Base-by-base conservation (phyloP, 371 early-diverging fungal genomes). In the Saksenaea vasiformis region DNA sequence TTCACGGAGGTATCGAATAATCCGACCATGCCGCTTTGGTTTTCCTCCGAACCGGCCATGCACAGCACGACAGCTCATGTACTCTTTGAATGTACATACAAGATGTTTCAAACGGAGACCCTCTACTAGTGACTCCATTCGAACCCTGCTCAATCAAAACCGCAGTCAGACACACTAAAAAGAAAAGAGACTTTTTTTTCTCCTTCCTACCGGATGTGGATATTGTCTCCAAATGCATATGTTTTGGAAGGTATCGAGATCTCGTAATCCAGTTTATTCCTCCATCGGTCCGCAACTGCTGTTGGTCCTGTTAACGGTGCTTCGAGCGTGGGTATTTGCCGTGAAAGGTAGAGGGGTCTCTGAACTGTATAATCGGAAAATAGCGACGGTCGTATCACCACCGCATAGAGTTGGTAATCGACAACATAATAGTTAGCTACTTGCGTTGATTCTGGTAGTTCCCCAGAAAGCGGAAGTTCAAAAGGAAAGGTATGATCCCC, bases 401-500 rank as follows among this genome's bases (percentile, higher is more conserved):
- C 24, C 5, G 77, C 77, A 38, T 71, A 69, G 2, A 77, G 41
- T 5, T 69, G 69, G 53, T 77, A 77, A 22, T 70, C 55, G 24
- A 69, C 71, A 22, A 59, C 39, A 43, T 71, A 71, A 55, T 60
- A 65, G 19, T 69, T 72, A 26, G 63, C 69, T 47, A 73, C 66
- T 22, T 69, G 66, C 10, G 71, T 59, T 14, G 77, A 61, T 35
- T 77, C 77, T 1, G 77, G 77, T 39, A 77, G 28, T 27, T 58
- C 59, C 4, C 77, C 77, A 22, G 74, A 72, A 26, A 77, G 61
- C 11, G 67, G 61, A 4, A 77, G 61, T 41, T 77, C 77, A 65
- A 77, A 77, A 36, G 66, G 67, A 60, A 62, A 77, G 8, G 66
- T 53, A 56, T 77, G 67, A 7, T 57, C 58, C 10, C 71, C 71